Conservation (phyloP, 768 basidiomycete genomes). For the Hydnomerulius pinastri region DNA sequence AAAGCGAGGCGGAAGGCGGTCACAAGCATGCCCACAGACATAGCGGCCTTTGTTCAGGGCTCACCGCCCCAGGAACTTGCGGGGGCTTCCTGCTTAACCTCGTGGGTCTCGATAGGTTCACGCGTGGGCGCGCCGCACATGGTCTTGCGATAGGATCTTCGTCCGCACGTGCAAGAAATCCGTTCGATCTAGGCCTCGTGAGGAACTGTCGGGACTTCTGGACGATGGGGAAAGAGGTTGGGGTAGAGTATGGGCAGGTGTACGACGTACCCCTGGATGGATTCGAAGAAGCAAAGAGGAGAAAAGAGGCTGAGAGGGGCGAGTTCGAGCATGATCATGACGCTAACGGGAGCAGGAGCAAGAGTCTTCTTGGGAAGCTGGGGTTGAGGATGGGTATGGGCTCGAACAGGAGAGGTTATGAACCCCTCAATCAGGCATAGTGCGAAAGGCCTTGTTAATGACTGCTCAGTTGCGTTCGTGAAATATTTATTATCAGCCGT, state of each 20-base stretch:
- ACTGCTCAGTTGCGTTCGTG: background rate
- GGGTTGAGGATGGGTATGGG: conserved; percentile 38
- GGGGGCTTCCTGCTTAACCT: conserved; percentile 81
- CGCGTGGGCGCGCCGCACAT: conserved; percentile 84
- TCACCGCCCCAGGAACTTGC: conserved; percentile 34
- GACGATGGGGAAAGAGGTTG: conserved; percentile 80
- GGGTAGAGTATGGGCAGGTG: conserved; percentile 86
- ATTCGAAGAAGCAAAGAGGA: conserved; percentile 70
- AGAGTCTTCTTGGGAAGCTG: conserved; percentile 38
- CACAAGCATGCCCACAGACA: conserved; percentile 50
- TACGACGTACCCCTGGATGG: conserved; percentile 91
- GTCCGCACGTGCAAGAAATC: conserved; percentile 71
- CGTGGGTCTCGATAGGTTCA: conserved; percentile 93
- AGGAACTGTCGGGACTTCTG: conserved; percentile 94
- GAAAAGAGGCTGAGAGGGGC: conserved; percentile 50
- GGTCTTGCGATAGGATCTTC: conserved; percentile 71
- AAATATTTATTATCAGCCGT: background rate
- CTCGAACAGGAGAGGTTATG: conserved; percentile 35
- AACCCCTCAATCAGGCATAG: conserved; percentile 34
- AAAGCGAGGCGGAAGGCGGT: conserved; percentile 35
- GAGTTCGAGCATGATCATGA: conserved; percentile 50
- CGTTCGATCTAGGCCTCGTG: conserved; percentile 82
- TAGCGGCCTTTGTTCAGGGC: conserved; percentile 36
- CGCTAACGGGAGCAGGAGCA: conserved; percentile 38
- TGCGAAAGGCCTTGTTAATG: background rate